Conservation (phyloP, 164 flowering plant genomes). For the Tinospora cordifolia region DNA sequence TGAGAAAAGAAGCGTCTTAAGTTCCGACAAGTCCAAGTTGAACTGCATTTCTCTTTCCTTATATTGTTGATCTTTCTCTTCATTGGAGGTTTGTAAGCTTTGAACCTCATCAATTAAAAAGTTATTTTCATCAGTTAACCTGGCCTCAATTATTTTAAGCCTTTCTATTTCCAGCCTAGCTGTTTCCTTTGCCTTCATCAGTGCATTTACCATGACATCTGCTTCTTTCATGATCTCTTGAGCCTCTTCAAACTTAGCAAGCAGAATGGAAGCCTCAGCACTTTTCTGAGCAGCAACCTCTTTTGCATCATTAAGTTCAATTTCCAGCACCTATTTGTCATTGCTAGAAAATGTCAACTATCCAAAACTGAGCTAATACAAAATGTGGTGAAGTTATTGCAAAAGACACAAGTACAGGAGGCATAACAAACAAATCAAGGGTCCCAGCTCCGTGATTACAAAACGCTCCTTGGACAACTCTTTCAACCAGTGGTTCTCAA, state of each 20-base stretch:
- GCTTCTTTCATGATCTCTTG: conserved; percentile 77
- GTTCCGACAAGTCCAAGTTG: conserved; percentile 29
- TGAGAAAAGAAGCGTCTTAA: conserved; percentile 31
- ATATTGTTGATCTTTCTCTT: conserved; percentile 33
- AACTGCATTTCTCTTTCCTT: conserved; percentile 41
- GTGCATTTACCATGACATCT: conserved; percentile 64
- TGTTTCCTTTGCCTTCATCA: conserved; percentile 63
- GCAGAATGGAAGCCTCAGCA: conserved; percentile 59
- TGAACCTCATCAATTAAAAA: conserved; percentile 36
- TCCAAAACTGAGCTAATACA: background rate
- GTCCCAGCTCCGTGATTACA: background rate
- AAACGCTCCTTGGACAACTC: background rate
- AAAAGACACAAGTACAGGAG: background rate
- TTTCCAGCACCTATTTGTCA: conserved; percentile 45
- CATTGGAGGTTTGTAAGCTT: conserved; percentile 35
- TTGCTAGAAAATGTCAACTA: conserved; percentile 11
- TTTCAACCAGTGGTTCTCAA: background rate
- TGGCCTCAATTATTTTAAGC: conserved; percentile 29
- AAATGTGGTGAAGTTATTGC: background rate
- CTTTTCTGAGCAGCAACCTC: conserved; percentile 46
- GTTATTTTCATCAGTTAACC: conserved; percentile 33
- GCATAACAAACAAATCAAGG: background rate
- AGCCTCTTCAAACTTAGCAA: conserved; percentile 72
- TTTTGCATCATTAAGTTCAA: conserved; percentile 56
- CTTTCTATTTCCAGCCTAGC: conserved; percentile 55